These are phyloP conservation scores for Lichtheimia corymbifera DNA, from an alignment of 371 early-diverging fungal genomes.

Conservation along the genomic window DNA sequence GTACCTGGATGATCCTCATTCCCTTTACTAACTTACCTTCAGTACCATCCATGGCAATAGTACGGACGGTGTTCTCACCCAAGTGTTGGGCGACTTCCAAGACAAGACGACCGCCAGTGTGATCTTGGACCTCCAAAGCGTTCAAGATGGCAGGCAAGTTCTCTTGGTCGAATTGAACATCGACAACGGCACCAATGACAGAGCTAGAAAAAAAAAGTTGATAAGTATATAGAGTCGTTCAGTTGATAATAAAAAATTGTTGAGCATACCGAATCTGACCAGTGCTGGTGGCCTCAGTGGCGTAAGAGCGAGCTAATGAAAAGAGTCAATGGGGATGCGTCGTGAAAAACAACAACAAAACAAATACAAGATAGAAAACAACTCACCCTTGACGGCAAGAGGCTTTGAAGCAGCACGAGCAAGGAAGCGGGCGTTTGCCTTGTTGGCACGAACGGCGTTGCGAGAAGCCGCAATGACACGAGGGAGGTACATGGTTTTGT, in stretches of 20 bases:
- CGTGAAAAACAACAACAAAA: too few species aligned
- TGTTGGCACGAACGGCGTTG: conserved; percentile 29
- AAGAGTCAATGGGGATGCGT: too few species aligned
- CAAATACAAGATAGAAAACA: too few species aligned
- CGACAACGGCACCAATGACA: conserved; percentile 25
- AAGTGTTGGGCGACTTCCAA: conserved; percentile 97
- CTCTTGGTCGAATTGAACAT: too few species aligned
- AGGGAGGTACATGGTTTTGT: conserved; percentile 12
- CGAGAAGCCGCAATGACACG: conserved; percentile 27
- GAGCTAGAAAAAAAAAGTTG: neutral
- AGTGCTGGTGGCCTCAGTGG: conserved; percentile 28
- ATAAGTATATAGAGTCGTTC: neutral
- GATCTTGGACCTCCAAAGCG: conserved; percentile 92
- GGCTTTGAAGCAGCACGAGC: conserved; percentile 27
- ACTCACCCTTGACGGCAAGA: conserved; percentile 26
- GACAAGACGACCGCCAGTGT: conserved; percentile 83
- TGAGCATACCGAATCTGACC: conserved; percentile 44
- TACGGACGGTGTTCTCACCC: conserved; percentile 98
- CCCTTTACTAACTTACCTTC: conserved; percentile 55
- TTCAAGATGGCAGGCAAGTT: conserved; percentile 94
- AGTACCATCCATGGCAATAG: conserved; percentile 99
- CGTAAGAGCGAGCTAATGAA: conserved; percentile 19
- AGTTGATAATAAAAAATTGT: neutral
- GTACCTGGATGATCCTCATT: conserved; percentile 26
- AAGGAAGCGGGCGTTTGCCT: conserved; percentile 25